Evolutionary conservation across 2,329 filamentous ascomycete species (phyloP).

Genomic region (Achaetomium macrosporum): DNA sequence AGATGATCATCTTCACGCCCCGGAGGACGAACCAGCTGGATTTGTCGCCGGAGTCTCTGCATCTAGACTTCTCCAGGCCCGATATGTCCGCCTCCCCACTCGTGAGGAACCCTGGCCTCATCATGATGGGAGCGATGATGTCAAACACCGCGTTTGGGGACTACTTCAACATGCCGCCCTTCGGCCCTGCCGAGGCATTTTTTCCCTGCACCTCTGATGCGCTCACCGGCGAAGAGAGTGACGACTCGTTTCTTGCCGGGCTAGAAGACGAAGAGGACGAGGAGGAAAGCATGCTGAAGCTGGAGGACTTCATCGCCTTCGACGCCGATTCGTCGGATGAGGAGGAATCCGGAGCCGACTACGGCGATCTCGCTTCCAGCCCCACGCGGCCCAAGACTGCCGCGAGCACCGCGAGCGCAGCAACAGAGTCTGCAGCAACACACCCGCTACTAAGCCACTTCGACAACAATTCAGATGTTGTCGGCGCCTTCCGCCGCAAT

Average conservation of each 20-base stretch:
- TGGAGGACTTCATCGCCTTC: slow-evolving; percentile 70
- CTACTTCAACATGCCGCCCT: slow-evolving; percentile 57
- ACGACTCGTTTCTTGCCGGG: slow-evolving; percentile 34
- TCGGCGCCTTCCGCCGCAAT: slow-evolving; percentile 71
- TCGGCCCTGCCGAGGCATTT: slow-evolving; percentile 70
- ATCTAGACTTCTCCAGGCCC: slow-evolving; percentile 39
- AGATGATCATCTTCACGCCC: slow-evolving; percentile 60
- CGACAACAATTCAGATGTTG: slow-evolving; percentile 59
- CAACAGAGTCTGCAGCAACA: slow-evolving; percentile 41
- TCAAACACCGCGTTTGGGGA: slow-evolving; percentile 50
- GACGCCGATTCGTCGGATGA: slow-evolving; percentile 56
- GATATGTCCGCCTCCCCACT: slow-evolving; percentile 47
- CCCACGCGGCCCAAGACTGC: slow-evolving; percentile 38
- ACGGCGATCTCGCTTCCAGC: slow-evolving; percentile 42
- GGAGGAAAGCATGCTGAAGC: slow-evolving; percentile 56
- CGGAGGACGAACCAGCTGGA: slow-evolving; percentile 45
- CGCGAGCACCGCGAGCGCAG: slow-evolving; percentile 37
- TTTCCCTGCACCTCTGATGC: slow-evolving; percentile 62
- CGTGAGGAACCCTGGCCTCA: slow-evolving; percentile 61
- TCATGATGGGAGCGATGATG: slow-evolving; percentile 73
- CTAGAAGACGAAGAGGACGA: slow-evolving; percentile 52
- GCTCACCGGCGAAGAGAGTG: slow-evolving; percentile 46
- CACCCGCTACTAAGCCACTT: slow-evolving; percentile 60
- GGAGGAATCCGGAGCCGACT: slow-evolving; percentile 45
- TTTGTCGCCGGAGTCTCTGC: slow-evolving; percentile 50